Evolutionary conservation across 352 stramenopile genomes (phyloP).

Genomic region (Globisporangium rhizosaccharum): DNA sequence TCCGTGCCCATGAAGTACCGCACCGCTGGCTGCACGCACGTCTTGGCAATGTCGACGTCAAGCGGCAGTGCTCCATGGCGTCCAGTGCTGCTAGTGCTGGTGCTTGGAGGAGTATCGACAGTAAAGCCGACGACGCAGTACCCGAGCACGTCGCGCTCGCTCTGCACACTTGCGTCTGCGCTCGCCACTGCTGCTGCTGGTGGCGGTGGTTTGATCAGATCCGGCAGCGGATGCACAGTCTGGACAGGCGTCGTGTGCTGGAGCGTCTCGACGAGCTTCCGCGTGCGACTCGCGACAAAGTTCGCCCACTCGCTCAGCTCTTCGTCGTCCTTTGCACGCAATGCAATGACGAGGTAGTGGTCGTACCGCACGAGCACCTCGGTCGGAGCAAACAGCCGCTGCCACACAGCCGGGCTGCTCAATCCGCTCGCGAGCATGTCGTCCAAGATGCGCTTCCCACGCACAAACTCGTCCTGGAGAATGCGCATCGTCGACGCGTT

Average conservation of each 20-base stretch:
- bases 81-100: too few relatives aligned
- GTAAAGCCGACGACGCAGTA: constrained; percentile 78
- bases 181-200: neutral
- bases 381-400: constrained; percentile 64
- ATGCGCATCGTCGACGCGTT: constrained; percentile 72
- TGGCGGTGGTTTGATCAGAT: constrained; percentile 37
- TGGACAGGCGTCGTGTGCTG: constrained; percentile 57
- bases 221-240: constrained; percentile 65
- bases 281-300: constrained; percentile 77
- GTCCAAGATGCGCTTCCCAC: constrained; percentile 71
- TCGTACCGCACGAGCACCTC: constrained; percentile 84
- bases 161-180: neutral
- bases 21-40: constrained; percentile 47
- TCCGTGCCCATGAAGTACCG: constrained; percentile 82
- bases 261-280: constrained; percentile 80
- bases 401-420: constrained; percentile 64
- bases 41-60: constrained; percentile 29
- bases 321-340: constrained; percentile 49
- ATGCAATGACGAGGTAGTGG: constrained; percentile 68
- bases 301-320: constrained; percentile 60
- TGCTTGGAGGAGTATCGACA: constrained; percentile 5
- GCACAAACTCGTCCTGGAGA: constrained; percentile 67
- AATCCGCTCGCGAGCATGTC: constrained; percentile 58
- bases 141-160: constrained; percentile 16
- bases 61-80: too few relatives aligned